A percentile compares a stretch with the other conserved stretches of the same genome.
Evolutionary conservation across 306 rosid genomes (phyloP).

Genomic region (Fragaria nilgerrensis): DNA sequence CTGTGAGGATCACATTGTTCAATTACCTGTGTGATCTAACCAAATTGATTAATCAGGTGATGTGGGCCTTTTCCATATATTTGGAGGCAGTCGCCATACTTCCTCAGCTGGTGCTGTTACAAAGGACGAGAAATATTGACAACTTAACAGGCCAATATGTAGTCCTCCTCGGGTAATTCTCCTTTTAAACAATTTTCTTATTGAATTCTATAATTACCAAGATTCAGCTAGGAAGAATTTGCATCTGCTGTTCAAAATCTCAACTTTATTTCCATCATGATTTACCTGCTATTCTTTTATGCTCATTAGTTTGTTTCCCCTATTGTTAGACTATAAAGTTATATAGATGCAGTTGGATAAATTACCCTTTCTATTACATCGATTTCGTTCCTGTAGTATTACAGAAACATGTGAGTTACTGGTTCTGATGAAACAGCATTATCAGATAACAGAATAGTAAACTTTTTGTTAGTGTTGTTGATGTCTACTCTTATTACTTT

Average conservation of each 20-base stretch:
- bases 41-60: constrained; percentile 49
- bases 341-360: background rate
- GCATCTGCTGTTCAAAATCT: background rate
- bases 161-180: constrained; percentile 77
- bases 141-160: constrained; percentile 90
- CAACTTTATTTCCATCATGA: background rate
- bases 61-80: constrained; percentile 90
- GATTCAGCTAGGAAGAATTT: background rate
- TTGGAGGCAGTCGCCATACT: constrained; percentile 93
- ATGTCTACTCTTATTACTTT: background rate
- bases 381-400: background rate
- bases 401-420: background rate
- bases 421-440: background rate
- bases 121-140: constrained; percentile 90
- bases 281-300: background rate
- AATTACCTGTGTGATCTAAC: constrained; percentile 19
- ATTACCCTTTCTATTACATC: background rate
- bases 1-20: background rate
- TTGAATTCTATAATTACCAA: background rate
- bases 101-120: constrained; percentile 80
- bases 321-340: background rate
- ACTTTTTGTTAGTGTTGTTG: background rate
- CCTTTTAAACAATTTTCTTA: background rate
- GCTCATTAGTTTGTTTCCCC: background rate
- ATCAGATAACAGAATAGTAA: background rate